These are phyloP conservation scores for Lithocarpus polystachyus DNA, from an alignment of 306 rosid species.

Conservation along the genomic window DNA sequence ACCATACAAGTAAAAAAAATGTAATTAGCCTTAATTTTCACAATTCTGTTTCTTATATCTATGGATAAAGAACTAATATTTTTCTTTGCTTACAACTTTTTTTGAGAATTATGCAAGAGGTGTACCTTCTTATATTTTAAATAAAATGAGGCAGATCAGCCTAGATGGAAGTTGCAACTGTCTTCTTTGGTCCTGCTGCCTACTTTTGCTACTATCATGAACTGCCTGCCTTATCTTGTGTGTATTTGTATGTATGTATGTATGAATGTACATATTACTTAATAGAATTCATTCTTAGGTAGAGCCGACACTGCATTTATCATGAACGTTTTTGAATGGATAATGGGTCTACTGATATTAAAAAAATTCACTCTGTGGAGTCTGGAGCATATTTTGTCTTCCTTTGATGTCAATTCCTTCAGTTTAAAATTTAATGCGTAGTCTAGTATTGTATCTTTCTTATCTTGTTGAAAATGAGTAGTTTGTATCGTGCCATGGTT, in stretches of 20 bases:
- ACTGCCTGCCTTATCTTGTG: neutral
- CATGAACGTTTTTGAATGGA: too few relatives aligned
- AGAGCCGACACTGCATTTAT: neutral
- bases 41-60: conserved; percentile 14
- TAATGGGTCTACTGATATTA: too few relatives aligned
- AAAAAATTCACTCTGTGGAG: neutral
- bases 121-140: conserved; percentile 6
- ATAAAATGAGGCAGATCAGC: neutral
- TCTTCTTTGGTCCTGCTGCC: neutral
- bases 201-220: conserved; percentile 3
- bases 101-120: neutral
- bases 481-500: neutral
- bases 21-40: too few relatives aligned
- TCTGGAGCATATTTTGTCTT: neutral
- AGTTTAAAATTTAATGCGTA: neutral
- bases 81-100: conserved; percentile 13
- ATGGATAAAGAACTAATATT: neutral
- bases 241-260: neutral
- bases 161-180: neutral
- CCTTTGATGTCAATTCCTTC: neutral
- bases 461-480: neutral
- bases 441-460: neutral
- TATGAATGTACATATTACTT: neutral
- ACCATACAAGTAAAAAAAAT: too few relatives aligned
- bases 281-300: neutral